Conservation (phyloP, 768 basidiomycete species). For the Pleurotus eryngii region DNA sequence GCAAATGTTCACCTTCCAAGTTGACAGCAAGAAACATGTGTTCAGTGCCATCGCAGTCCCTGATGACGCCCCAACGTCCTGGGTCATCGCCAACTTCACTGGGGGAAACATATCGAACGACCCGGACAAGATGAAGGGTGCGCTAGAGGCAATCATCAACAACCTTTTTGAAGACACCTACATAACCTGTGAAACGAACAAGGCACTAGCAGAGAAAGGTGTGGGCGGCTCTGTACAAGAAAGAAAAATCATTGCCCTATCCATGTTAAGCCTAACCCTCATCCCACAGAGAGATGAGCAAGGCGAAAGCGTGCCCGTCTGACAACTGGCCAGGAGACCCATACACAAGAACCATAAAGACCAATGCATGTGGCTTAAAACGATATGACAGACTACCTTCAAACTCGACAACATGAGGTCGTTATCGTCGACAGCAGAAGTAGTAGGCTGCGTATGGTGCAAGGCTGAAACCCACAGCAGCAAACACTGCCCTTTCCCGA, state of each 20-base stretch:
- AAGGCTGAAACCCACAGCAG: background rate
- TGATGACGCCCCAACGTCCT: background rate
- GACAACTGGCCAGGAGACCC: background rate
- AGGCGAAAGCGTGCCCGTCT: background rate
- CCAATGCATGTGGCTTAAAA: background rate
- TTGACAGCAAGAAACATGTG: background rate
- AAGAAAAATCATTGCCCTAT: background rate
- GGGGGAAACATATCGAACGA: background rate
- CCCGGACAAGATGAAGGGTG: background rate
- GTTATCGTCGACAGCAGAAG: background rate
- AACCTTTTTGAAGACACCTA: background rate
- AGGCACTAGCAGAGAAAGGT: background rate
- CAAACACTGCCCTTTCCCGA: background rate
- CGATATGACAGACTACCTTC: background rate
- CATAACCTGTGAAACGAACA: background rate
- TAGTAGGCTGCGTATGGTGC: background rate
- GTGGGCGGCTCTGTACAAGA: background rate
- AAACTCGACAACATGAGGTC: background rate
- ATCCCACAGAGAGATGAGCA: background rate
- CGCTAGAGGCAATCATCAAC: background rate
- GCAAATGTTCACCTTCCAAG: background rate
- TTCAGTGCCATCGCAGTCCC: background rate
- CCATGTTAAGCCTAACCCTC: background rate
- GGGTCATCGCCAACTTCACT: background rate
- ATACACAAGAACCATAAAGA: background rate